phyloP scores from a whole-genome alignment of 768 basidiomycete genomes.

The Tulasnella sp. region DNA sequence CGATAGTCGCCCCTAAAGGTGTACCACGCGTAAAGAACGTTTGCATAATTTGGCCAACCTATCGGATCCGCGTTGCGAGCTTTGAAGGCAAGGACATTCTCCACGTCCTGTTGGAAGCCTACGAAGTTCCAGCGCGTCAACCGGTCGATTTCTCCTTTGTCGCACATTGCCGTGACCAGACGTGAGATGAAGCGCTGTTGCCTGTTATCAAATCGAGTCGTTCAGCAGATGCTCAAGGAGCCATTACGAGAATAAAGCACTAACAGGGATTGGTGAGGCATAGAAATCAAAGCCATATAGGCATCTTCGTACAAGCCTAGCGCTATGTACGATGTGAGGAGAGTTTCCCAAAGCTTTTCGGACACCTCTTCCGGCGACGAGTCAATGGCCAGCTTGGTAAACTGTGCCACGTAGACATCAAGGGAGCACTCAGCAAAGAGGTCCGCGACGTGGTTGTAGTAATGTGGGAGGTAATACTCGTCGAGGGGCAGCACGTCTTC shows the following conservation, averaged over 20 bases:
- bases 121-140: conserved; percentile 84
- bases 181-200: conserved; percentile 80
- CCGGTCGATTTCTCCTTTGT: conserved; percentile 76
- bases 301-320: conserved; percentile 83
- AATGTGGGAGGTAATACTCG: conserved; percentile 62
- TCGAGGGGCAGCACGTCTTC: conserved; percentile 59
- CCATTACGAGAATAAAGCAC: conserved; percentile 44
- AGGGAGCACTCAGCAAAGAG: conserved; percentile 67
- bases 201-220: conserved; percentile 49
- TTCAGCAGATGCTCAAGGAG: not conserved
- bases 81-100: conserved; percentile 86
- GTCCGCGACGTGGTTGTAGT: conserved; percentile 76
- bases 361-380: conserved; percentile 58
- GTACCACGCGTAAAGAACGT: conserved; percentile 95
- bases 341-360: conserved; percentile 67
- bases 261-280: conserved; percentile 78
- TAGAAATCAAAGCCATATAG: conserved; percentile 73
- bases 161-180: conserved; percentile 91
- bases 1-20: conserved; percentile 85
- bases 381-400: conserved; percentile 81
- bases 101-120: conserved; percentile 83
- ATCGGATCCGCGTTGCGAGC: conserved; percentile 92
- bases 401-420: conserved; percentile 67
- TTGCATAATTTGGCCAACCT: conserved; percentile 79
- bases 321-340: conserved; percentile 76